Percentiles rank a stretch among this genome's conserved stretches.
These are phyloP conservation scores for Geopyxis carbonaria DNA, from an alignment of 495 filamentous ascomycete genomes.

Conservation along the genomic window DNA sequence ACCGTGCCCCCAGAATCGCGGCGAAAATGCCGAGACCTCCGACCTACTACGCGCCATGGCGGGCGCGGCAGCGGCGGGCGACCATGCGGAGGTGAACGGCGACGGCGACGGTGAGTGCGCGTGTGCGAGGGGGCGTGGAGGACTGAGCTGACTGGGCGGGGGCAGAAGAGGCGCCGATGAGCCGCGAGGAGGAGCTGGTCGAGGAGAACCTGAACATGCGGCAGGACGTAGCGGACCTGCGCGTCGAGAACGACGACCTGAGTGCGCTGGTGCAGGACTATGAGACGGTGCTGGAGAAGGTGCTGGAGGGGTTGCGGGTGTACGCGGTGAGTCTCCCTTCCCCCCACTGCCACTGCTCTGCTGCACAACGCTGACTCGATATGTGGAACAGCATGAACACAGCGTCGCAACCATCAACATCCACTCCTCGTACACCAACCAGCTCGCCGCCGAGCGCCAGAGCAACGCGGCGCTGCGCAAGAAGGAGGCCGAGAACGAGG, in stretches of 20 bases:
- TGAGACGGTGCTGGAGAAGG: slow-evolving; percentile 23
- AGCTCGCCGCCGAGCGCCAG: slow-evolving; percentile 19
- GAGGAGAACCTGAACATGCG: slow-evolving; percentile 19
- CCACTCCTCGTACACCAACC: slow-evolving; percentile 24
- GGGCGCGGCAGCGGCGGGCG: too few relatives aligned
- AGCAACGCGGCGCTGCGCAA: slow-evolving; percentile 20
- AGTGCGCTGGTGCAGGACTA: slow-evolving; percentile 19
- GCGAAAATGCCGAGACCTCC: not conserved
- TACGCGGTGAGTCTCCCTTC: slow-evolving; percentile 17
- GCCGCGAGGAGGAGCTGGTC: slow-evolving; percentile 1
- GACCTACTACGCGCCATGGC: not conserved
- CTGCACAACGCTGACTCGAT: slow-evolving; percentile 1
- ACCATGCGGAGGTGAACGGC: not conserved
- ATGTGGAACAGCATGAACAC: slow-evolving; percentile 21
- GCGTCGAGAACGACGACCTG: slow-evolving; percentile 24
- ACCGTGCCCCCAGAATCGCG: not conserved
- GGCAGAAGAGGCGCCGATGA: slow-evolving; percentile 11
- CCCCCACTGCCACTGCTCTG: not conserved
- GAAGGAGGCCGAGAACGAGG: slow-evolving; percentile 21
- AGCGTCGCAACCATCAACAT: slow-evolving; percentile 25
- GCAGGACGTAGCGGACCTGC: slow-evolving; percentile 21
- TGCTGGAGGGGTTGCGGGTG: slow-evolving; percentile 22
- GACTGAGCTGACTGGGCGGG: too few relatives aligned
- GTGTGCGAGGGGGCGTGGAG: not conserved
- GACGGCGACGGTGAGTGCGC: not conserved